phyloP scores from a whole-genome alignment of 1,284 basidiomycete species.

The Sparassis latifolia region DNA sequence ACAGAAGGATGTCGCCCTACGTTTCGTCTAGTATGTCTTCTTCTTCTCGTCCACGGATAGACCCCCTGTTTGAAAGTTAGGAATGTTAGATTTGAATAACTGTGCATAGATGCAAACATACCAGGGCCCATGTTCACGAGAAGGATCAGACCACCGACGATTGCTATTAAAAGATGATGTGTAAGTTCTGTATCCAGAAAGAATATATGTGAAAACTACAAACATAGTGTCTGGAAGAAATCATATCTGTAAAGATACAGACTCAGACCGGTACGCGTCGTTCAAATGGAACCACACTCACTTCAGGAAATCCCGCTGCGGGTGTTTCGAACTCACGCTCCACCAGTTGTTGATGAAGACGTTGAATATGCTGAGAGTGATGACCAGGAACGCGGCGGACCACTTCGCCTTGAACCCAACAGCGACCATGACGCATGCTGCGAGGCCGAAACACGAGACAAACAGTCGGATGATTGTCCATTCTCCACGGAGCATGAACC shows the following conservation, averaged over 20 bases:
- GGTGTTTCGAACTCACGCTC: conserved; percentile 90
- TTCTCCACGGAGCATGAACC: conserved; percentile 91
- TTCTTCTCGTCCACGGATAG: conserved; percentile 99
- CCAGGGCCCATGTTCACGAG: conserved; percentile 98
- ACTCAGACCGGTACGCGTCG: conserved; percentile 5
- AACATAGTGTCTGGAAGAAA: conserved; percentile 92
- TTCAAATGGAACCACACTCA: conserved; percentile 28
- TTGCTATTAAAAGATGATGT: conserved; percentile 46
- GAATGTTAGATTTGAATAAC: background rate
- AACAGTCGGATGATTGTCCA: conserved; percentile 86
- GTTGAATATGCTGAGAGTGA: conserved; percentile 92
- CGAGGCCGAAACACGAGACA: conserved; percentile 83
- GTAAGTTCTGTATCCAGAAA: conserved; percentile 10
- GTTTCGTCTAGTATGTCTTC: conserved; percentile 65
- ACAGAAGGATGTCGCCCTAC: too few relatives aligned
- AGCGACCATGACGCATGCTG: conserved; percentile 96
- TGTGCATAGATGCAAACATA: conserved; percentile 23
- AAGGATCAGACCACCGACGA: conserved; percentile 95
- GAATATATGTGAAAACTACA: conserved; percentile 24
- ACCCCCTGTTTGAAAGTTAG: conserved; percentile 51
- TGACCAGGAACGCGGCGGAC: conserved; percentile 95
- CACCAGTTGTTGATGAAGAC: conserved; percentile 99
- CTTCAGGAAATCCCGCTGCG: conserved; percentile 97
- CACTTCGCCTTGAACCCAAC: conserved; percentile 99
- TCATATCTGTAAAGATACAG: conserved; percentile 53